phyloP scores from a whole-genome alignment of 2,329 filamentous ascomycete genomes.

The Madurella mycetomatis region DNA sequence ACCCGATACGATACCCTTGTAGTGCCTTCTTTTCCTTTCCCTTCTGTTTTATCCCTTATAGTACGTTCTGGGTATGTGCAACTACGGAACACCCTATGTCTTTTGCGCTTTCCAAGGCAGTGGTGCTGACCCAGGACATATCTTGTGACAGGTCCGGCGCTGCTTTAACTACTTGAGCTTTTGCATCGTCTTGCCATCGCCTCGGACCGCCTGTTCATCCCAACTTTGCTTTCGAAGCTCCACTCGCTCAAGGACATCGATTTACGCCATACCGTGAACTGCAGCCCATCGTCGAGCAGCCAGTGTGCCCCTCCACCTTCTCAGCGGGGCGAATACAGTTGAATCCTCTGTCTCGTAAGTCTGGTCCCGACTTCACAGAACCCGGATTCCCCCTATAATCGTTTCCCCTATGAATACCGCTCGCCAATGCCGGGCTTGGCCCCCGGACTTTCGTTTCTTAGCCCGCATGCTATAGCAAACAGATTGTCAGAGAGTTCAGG shows the following conservation, averaged over 20 bases:
- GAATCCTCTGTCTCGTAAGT: constrained; percentile 4
- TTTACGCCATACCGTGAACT: neutral
- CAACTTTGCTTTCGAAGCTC: neutral
- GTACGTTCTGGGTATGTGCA: neutral
- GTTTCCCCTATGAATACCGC: neutral
- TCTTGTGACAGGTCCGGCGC: neutral
- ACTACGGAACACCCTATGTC: neutral
- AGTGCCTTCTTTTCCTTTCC: neutral
- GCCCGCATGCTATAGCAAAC: constrained; percentile 21
- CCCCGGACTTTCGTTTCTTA: constrained; percentile 13
- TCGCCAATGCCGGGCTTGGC: constrained; percentile 5
- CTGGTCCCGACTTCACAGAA: neutral
- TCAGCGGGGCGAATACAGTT: neutral
- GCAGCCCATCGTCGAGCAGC: neutral
- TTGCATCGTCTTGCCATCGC: neutral
- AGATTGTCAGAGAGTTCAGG: neutral
- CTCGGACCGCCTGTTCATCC: constrained; percentile 3
- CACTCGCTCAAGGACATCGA: neutral
- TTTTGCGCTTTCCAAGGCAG: neutral
- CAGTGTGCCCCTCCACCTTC: neutral
- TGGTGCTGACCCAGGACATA: neutral
- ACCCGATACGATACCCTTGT: neutral
- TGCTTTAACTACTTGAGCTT: neutral
- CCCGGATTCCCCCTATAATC: constrained; percentile 11
- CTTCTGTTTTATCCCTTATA: neutral